Evolutionary conservation across 352 stramenopile genomes (phyloP).

Genomic region (Halophytophthora batemanensis): DNA sequence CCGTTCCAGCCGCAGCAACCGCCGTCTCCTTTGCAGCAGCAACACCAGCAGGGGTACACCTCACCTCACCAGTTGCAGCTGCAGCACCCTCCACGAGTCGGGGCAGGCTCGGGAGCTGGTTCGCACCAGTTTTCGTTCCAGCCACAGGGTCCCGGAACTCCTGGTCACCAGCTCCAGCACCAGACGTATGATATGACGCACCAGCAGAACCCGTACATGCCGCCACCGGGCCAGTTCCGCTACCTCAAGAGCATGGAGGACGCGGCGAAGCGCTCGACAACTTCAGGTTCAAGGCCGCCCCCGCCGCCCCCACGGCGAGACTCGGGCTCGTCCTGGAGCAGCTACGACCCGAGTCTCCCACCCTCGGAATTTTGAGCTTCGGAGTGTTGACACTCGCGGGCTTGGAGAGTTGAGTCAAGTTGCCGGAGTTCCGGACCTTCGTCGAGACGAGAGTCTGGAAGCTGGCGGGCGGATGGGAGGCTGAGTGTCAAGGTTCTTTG

Average conservation of each 20-base stretch:
- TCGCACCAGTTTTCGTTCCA: constrained; percentile 29
- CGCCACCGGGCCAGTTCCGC: constrained; percentile 41
- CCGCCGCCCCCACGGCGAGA: constrained; percentile 40
- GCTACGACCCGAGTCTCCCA: constrained; percentile 40
- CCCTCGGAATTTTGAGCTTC: constrained; percentile 35
- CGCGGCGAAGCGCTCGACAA: constrained; percentile 33
- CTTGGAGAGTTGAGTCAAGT: no score
- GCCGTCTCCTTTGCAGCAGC: constrained; percentile 17
- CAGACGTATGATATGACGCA: constrained; percentile 31
- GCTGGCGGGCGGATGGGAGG: no score
- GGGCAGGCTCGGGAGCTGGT: constrained; percentile 3
- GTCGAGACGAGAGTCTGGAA: no score
- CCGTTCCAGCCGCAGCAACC: constrained; percentile 24
- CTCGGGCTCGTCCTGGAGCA: constrained; percentile 52
- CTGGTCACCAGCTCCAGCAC: constrained; percentile 16
- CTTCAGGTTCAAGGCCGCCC: constrained; percentile 18
- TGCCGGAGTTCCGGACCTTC: no score
- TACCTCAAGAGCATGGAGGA: constrained; percentile 76
- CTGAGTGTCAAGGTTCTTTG: no score
- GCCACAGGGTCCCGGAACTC: constrained; percentile 19
- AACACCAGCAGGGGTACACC: constrained; percentile 23
- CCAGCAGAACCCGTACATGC: constrained; percentile 34
- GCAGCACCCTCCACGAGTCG: constrained; percentile 23
- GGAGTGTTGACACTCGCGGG: background rate
- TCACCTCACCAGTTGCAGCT: constrained; percentile 43